Evolutionary conservation across 192 early-diverging fungal genomes (phyloP), one percentile per base, ranked within the genome.

Genomic region (Pilaira anomala): DNA sequence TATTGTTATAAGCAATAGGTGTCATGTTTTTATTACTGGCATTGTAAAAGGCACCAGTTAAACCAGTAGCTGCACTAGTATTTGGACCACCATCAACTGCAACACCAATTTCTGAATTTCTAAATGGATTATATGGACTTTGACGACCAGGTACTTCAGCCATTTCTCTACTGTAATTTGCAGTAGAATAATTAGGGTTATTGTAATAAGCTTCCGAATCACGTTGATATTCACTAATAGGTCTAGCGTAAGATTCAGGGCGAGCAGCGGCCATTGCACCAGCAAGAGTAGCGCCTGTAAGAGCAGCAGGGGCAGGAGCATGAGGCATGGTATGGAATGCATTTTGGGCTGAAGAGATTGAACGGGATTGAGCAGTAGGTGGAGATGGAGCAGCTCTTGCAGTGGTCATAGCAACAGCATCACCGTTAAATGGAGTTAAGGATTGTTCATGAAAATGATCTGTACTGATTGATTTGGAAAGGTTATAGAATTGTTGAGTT

Each of bases 191-290:
- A 21, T 26, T n/a, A n/a, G n/a, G n/a, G n/a, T n/a, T 13, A 13
- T 26, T 25, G 1, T 46, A 19, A 4, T 18, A 19, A 7, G 45
- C 14, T 1, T 46, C 19, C 8, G 29, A 19, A 40, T 58, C 56
- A 21, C 56, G 33, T 22, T 58, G 33, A 12, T 39, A 40, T 58
- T 58, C 56, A 58, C 56, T 58, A 13, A 58, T 33, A 16, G 56
- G 56, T 42, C 56, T 58, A 5, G 56, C 22, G 36, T 22, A 58
- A 0, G 56, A 58, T 58, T 58, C 56, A 25, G 56, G 56, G 18
- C 56, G 33, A 16, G 56, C 14, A 46, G 33, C 33, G 2, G 40
- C 18, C 1, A 56, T 19, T 3, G 60, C 60, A 5, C 45, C 58
- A 8, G 50, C 45, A 7, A 33, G 4, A 21, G 29, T 52, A 0